Conservation (phyloP, 352 stramenopile species). For the Peronosclerospora sorghi region DNA sequence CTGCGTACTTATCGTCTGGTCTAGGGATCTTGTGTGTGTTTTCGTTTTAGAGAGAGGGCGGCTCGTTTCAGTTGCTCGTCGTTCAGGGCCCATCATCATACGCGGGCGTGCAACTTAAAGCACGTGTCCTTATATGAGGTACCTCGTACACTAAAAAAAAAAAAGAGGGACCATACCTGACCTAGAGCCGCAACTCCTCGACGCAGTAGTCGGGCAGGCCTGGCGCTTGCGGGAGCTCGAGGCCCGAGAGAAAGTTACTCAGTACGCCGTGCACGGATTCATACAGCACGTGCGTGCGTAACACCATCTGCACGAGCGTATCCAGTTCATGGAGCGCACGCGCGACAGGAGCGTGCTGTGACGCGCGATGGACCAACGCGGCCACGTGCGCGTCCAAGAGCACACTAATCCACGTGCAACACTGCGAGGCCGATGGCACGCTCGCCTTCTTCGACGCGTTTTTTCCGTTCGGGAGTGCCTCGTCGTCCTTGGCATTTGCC, state of each 20-base stretch:
- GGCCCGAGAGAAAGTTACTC: conserved; percentile 67
- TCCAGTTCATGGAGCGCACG: conserved; percentile 38
- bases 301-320: conserved; percentile 40
- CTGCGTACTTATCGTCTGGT: too few relatives aligned
- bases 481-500: neutral
- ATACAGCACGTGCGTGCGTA: conserved; percentile 43
- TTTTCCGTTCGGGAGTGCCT: conserved; percentile 7
- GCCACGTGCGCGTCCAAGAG: conserved; percentile 66
- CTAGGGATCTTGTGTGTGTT: too few relatives aligned
- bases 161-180: too few relatives aligned
- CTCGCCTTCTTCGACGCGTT: conserved; percentile 16
- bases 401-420: conserved; percentile 60
- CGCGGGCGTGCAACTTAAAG: conserved; percentile 3
- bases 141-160: too few relatives aligned
- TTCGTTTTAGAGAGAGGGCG: too few relatives aligned
- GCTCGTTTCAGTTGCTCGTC: too few relatives aligned
- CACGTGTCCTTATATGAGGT: too few relatives aligned
- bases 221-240: conserved; percentile 47
- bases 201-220: conserved; percentile 71
- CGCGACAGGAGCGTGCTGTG: conserved; percentile 29
- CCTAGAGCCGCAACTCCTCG: conserved; percentile 62
- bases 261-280: conserved; percentile 64
- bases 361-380: conserved; percentile 48
- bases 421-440: conserved; percentile 31
- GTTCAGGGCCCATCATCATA: too few relatives aligned